Evolutionary conservation across 148 eudicot genomes (phyloP), one percentile per base, ranked within the genome.

Genomic region (Chenopodium album): DNA sequence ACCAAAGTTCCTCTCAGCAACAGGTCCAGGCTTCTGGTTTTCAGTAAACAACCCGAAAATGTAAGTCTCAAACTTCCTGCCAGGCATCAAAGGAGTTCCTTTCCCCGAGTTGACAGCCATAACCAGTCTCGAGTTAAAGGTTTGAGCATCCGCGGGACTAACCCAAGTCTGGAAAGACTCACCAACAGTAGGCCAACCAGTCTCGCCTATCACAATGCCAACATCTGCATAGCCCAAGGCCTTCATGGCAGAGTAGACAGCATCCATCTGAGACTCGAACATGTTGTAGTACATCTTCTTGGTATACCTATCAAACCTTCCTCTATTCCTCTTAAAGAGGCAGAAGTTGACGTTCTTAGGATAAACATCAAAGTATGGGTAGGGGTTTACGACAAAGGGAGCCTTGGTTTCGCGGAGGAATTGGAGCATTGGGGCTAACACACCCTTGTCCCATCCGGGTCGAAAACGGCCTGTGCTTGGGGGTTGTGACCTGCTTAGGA

Each of bases 61-160:
- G 75, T 89, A 94, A 1, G 88, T 87, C 85, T 94, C 98, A 44
- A 94, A 90, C 82, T 78, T 94, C 85, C 86, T 87, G 4, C 84
- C 76, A 4, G 97, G 98, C 97, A 94, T 91, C 89, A 94, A 76
- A 11, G 98, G 98, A 1, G 98, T 94, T 13, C 98, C 98, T 20
- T 59, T 69, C 0, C 95, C 92, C 0, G 91, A 80, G 32, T 77
- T 72, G 9, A 85, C 86, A 68, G 86, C 87, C 81, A 68, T 80
- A 66, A 91, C 79, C 79, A 94, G 79, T 37, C 89, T 88, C 0
- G 91, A 88, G 64, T 90, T 91, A 56, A 68, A 91, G 8, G 92
- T 56, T 22, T 77, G 85, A 29, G 98, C 97, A 48, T 89, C 94
- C 0, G 82, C 86, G 4, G 88, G 86, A 22, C 75, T 93, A 16